Evolutionary conservation across 1,284 basidiomycete species (phyloP), one percentile per base, ranked within the genome.

Genomic region (Rhizoctonia solani): DNA sequence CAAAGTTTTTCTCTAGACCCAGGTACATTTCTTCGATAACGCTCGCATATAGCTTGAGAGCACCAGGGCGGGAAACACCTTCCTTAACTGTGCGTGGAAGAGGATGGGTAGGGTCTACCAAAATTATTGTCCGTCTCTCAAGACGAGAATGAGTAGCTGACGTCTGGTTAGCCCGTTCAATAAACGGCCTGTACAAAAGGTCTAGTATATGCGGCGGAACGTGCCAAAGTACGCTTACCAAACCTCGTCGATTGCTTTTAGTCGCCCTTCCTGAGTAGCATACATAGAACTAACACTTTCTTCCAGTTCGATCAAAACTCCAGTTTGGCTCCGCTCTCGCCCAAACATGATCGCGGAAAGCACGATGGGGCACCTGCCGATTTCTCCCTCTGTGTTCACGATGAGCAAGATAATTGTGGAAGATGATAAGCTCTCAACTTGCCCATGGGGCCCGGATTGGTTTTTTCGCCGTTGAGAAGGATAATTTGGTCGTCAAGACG

Each of bases 381-480:
- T 71, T n/a, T 70, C 69, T 34, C 21, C 34, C 59, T 73, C 72
- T 72, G 50, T 1, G 11, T 27, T 19, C 5, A 9, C 44, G 19
- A 32, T 19, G 14, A 39, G 25, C 6, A 25, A 47, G 58, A 4
- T 56, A 34, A 83, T 70, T 46, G 82, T 73, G 27, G 81, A 69
- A 69, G 75, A 73, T 81, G 81, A 80, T 77, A 76, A 46, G 74
- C 73, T 21, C 16, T 32, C 9, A 4, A 13, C 73, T 39, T 56
- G 79, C 80, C 80, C 50, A 81, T 72, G 0, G 79, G 79, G 1
- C 75, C 76, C 0, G 80, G 80, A 69, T 81, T 82, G 1, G 78
- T 80, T 37, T 71, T 69, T 49, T 71, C 70, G 8, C 69, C 70
- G 47, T 66, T 69, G 19, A 46, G 30, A 16, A 71, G 25, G 23